Evolutionary conservation across 805 yeast species (phyloP).

Genomic region (Starmera dryadoides): DNA sequence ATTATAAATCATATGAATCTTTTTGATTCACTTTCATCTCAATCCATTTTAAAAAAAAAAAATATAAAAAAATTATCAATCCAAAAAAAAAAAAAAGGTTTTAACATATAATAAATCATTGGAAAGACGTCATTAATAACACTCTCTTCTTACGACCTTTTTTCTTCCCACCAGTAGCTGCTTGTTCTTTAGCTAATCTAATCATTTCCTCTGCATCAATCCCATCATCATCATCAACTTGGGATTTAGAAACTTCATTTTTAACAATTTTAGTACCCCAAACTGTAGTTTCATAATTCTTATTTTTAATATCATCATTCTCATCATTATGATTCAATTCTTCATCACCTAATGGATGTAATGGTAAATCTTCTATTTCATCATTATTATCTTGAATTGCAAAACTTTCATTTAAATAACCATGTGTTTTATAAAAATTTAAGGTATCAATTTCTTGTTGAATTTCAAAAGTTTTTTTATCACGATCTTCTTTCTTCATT

Average conservation of each 20-base stretch:
- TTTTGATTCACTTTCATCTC: no score
- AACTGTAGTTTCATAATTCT: slow-evolving; percentile 43
- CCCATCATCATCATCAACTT: slow-evolving; percentile 25
- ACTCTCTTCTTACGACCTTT: slow-evolving; percentile 16
- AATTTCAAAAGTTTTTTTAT: slow-evolving; percentile 46
- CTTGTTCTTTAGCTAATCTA: slow-evolving; percentile 11
- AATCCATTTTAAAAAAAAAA: no score
- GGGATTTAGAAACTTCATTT: slow-evolving; percentile 20
- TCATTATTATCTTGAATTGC: slow-evolving; percentile 24
- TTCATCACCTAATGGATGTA: slow-evolving; percentile 22
- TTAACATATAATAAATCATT: no score
- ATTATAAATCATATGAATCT: no score
- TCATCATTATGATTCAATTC: slow-evolving; percentile 6
- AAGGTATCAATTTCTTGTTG: slow-evolving; percentile 51
- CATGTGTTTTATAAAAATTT: slow-evolving; percentile 41
- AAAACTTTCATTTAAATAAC: slow-evolving; percentile 31
- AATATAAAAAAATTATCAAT: no score
- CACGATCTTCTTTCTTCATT: slow-evolving; percentile 52
- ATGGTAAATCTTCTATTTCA: slow-evolving; percentile 31
- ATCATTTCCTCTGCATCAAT: slow-evolving; percentile 20
- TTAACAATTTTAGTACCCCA: slow-evolving; percentile 61
- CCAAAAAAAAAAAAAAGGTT: no score
- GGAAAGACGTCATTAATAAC: slow-evolving; percentile 13
- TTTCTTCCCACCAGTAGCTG: slow-evolving; percentile 6
- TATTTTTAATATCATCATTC: slow-evolving; percentile 6